Evolutionary conservation across 129 eudicot genomes (phyloP).

Genomic region (Gnaphalium uliginosum): DNA sequence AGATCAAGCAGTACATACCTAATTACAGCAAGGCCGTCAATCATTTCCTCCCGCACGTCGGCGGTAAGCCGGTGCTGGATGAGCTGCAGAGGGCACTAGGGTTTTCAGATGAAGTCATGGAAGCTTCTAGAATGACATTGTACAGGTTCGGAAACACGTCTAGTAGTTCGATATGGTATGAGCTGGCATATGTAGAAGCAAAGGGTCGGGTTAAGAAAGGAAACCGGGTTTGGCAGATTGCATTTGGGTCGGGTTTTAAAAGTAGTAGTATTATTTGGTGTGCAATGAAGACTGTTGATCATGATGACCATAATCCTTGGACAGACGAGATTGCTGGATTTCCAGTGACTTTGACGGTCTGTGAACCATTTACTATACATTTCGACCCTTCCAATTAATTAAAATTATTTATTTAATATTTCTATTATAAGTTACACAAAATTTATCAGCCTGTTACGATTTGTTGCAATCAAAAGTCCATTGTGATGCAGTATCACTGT

Average conservation of each 20-base stretch:
- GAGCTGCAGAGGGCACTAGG: conserved; percentile 39
- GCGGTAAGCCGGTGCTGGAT: conserved; percentile 58
- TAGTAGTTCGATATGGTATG: conserved; percentile 47
- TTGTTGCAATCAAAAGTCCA: background rate
- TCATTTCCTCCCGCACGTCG: conserved; percentile 62
- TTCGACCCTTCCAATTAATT: conserved; percentile 26
- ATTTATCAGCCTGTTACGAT: no score
- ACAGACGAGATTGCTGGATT: conserved; percentile 43
- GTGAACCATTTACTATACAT: conserved; percentile 7
- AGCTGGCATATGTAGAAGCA: conserved; percentile 54
- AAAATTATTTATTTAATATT: no score
- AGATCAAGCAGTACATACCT: conserved; percentile 31
- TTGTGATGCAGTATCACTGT: background rate
- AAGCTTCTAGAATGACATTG: conserved; percentile 60
- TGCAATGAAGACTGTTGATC: conserved; percentile 39
- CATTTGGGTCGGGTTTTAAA: conserved; percentile 63
- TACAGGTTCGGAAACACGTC: conserved; percentile 62
- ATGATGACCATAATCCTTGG: conserved; percentile 52
- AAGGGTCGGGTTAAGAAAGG: conserved; percentile 57
- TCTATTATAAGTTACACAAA: background rate
- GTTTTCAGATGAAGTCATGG: conserved; percentile 39
- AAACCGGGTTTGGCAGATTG: conserved; percentile 52
- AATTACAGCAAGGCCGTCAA: conserved; percentile 39
- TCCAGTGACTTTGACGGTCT: conserved; percentile 25
- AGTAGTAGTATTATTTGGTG: conserved; percentile 57